Percentiles rank a stretch among this genome's conserved stretches.
These are phyloP conservation scores for Cunninghamia lanceolata DNA, from an alignment of 75 land plant genomes.

Conservation along the genomic window DNA sequence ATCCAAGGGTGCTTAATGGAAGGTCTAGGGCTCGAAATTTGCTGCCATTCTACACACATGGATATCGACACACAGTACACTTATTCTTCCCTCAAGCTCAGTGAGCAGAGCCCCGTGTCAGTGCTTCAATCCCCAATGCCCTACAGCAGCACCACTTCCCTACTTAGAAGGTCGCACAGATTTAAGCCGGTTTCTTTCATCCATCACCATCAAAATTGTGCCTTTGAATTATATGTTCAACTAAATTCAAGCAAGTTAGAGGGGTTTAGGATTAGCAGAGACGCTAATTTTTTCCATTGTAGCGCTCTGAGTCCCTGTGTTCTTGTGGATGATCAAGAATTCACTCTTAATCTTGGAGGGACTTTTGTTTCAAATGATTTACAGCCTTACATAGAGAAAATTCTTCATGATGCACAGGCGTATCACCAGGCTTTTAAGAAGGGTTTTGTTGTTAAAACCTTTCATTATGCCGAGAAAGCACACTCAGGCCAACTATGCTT, in stretches of 20 bases:
- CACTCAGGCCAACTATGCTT: too few relatives aligned
- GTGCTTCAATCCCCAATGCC: constrained; percentile 70
- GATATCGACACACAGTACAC: neutral
- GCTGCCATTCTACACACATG: neutral
- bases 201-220: constrained; percentile 18
- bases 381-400: constrained; percentile 47
- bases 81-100: constrained; percentile 31
- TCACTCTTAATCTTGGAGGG: constrained; percentile 41
- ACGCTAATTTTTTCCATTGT: constrained; percentile 32
- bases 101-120: constrained; percentile 69
- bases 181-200: neutral
- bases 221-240: constrained; percentile 14
- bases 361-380: constrained; percentile 10
- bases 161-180: neutral
- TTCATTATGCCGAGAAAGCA: constrained; percentile 78
- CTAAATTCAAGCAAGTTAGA: constrained; percentile 1
- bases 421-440: constrained; percentile 68
- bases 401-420: constrained; percentile 64
- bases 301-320: constrained; percentile 42
- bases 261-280: constrained; percentile 24
- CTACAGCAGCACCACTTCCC: neutral
- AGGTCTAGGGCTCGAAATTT: constrained; percentile 5
- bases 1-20: too few relatives aligned
- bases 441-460: constrained; percentile 75
- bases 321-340: constrained; percentile 22